A percentile compares a stretch with the other conserved stretches of the same genome.
Conservation (phyloP, 129 eudicot species). For the Flaveria robusta region DNA sequence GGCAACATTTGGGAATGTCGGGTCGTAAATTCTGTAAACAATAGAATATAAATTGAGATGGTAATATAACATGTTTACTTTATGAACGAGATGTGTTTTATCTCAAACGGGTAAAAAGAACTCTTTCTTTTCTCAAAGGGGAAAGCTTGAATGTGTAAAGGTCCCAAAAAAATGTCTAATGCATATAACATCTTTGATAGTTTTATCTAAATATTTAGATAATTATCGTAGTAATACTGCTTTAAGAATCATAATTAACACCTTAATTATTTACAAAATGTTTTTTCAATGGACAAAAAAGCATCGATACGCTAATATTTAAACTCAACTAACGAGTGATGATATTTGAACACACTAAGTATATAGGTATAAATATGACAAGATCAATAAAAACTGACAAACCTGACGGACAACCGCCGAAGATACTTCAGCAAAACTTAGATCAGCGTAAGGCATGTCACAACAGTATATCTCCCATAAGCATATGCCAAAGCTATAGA, state of each 20-base stretch:
- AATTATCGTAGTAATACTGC: not conserved
- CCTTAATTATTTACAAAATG: not conserved
- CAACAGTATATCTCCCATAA: constrained; percentile 96
- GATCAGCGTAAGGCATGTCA: constrained; percentile 85
- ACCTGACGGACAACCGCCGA: constrained; percentile 91
- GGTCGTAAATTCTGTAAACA: constrained; percentile 72
- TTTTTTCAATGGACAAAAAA: not conserved
- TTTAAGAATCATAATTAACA: not conserved
- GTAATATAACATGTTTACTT: not conserved
- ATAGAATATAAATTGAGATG: not conserved
- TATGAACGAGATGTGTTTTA: not conserved
- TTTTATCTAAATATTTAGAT: not conserved
- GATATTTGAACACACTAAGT: not conserved
- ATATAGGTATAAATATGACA: not conserved
- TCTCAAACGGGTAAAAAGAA: not conserved
- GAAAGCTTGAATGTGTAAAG: not conserved
- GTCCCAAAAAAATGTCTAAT: not conserved
- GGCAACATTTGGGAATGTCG: constrained; percentile 88
- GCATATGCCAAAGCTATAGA: constrained; percentile 93
- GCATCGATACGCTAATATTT: not conserved
- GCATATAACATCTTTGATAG: not conserved
- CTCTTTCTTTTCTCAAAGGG: not conserved
- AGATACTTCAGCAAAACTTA: constrained; percentile 93
- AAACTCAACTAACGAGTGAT: not conserved
- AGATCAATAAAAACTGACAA: constrained; percentile 17